A percentile compares a stretch with the other conserved stretches of the same genome.
phyloP scores from a whole-genome alignment of 2,329 filamentous ascomycete genomes.

The Chaetoscypha palmicola region DNA sequence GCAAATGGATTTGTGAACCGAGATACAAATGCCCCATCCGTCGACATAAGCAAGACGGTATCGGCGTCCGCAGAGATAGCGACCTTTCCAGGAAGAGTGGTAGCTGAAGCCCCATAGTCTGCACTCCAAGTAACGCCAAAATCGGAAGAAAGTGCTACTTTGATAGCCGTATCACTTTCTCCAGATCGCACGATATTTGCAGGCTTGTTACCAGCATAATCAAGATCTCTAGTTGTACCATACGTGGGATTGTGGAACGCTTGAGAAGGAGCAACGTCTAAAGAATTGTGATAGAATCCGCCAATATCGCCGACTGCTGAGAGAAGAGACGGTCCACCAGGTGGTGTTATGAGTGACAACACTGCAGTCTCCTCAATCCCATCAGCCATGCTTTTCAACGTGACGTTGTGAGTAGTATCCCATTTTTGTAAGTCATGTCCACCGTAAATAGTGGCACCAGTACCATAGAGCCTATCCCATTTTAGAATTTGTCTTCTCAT shows the following conservation, averaged over 20 bases:
- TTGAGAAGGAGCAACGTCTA: constrained; percentile 13
- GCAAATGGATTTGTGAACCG: constrained; percentile 36
- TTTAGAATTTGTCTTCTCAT: neutral
- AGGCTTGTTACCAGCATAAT: constrained; percentile 28
- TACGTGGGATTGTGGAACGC: constrained; percentile 16
- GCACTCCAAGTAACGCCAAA: constrained; percentile 44
- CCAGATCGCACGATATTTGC: constrained; percentile 45
- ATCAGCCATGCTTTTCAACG: constrained; percentile 17
- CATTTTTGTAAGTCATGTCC: constrained; percentile 29
- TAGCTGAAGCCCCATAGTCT: constrained; percentile 40
- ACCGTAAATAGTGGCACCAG: constrained; percentile 47
- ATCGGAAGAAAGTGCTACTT: constrained; percentile 43
- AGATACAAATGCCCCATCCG: constrained; percentile 34
- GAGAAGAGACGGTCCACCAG: constrained; percentile 19
- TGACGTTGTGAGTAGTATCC: constrained; percentile 13
- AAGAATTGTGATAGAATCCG: constrained; percentile 20
- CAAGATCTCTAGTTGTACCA: constrained; percentile 19
- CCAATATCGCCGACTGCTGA: constrained; percentile 24
- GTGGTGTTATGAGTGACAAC: constrained; percentile 15
- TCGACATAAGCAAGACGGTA: constrained; percentile 42
- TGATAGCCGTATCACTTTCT: constrained; percentile 34
- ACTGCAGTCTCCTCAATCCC: constrained; percentile 26
- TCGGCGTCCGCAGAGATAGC: constrained; percentile 46
- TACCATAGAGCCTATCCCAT: constrained; percentile 44
- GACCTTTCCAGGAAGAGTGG: constrained; percentile 37